phyloP scores from a whole-genome alignment of 106 monocot genomes.

The Dendrobium huoshanense region DNA sequence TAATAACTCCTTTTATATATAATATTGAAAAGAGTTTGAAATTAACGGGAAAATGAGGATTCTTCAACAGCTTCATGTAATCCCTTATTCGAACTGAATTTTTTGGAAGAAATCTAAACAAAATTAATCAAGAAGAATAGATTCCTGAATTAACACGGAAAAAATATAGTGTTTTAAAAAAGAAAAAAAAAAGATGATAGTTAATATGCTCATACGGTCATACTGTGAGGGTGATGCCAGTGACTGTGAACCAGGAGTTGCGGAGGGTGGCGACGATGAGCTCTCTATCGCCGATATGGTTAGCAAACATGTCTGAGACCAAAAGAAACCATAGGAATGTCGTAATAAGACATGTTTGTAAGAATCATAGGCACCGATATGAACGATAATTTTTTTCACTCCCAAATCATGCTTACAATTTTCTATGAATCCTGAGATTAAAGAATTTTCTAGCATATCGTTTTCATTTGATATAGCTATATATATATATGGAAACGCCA shows the following conservation, averaged over 20 bases:
- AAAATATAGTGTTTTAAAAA: too few species aligned
- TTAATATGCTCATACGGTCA: neutral
- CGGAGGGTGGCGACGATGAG: slow-evolving; percentile 80
- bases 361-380: slow-evolving; percentile 53
- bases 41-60: too few species aligned
- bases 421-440: slow-evolving; percentile 54
- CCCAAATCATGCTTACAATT: slow-evolving; percentile 51
- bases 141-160: neutral
- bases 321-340: slow-evolving; percentile 20
- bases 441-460: slow-evolving; percentile 49
- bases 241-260: slow-evolving; percentile 76
- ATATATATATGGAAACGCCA: slow-evolving; percentile 94
- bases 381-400: slow-evolving; percentile 36
- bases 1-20: too few species aligned
- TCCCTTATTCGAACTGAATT: neutral
- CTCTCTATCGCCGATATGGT: slow-evolving; percentile 67
- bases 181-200: neutral
- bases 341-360: slow-evolving; percentile 57
- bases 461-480: slow-evolving; percentile 50
- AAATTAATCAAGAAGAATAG: neutral
- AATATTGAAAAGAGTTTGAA: too few species aligned
- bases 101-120: neutral
- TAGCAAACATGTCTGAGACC: slow-evolving; percentile 80
- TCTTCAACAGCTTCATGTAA: too few species aligned
- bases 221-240: slow-evolving; percentile 59